Evolutionary conservation across 768 basidiomycete genomes (phyloP), one percentile per base, ranked within the genome.

Genomic region (Podaxis pistillaris): DNA sequence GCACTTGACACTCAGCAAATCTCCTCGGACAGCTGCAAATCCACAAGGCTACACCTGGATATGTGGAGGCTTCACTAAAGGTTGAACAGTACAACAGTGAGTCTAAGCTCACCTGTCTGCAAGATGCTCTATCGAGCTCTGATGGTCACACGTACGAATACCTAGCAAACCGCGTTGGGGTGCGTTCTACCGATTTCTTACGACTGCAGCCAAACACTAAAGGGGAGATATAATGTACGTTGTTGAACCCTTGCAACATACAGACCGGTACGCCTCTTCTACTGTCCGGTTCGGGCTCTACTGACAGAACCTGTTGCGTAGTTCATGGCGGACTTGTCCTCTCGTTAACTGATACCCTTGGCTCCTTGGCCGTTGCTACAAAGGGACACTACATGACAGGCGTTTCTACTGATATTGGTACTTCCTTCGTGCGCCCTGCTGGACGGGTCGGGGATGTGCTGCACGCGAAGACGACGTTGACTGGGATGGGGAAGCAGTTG

Each of bases 341-440:
- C 69, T 91, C 92, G 8, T 76, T 94, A 33, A 93, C 93, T 4
- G 93, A 94, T 72, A 93, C 91, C 13, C 73, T 94, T 17, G 92
- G 93, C 3, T 93, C 92, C 0, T 82, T 94, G 17, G 91, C 89
- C n/a, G 84, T 94, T 26, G 89, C 91, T 1, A 83, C 87, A 13
- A 87, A 87, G 65, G 93, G 93, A 2, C 87, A 92, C 8, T 94
- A 77, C 68, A 92, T 93, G 91, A 94, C 93, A 0, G 91, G 93
- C 15, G 91, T 94, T 9, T 92, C 90, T 2, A 91, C 91, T 2
- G 92, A 94, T 70, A 85, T 94, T 65, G 87, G 80, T 24, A 83
- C 91, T 0, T 89, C 89, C 1, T 94, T 93, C 65, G 84, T 93
- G 62, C 85, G 86, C 37, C 90, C 90, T 19, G 89, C 83, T 4